Evolutionary conservation across 2,329 filamentous ascomycete species (phyloP).

Genomic region (Colletotrichum sp.): DNA sequence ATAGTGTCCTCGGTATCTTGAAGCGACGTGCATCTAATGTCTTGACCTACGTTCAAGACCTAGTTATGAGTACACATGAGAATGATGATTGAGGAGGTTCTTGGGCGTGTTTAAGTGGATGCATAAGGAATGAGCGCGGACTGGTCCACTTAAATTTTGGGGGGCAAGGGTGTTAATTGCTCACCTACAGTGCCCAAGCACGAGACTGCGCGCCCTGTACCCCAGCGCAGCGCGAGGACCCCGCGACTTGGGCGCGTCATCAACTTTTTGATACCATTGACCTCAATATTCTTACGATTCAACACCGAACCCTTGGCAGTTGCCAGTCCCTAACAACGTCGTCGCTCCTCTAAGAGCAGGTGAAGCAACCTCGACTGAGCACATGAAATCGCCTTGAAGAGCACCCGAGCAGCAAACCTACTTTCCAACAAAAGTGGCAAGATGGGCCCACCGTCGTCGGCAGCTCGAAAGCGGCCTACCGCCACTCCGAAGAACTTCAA

Average conservation of each 20-base stretch:
- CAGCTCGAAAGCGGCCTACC: constrained; percentile 16
- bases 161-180: background rate
- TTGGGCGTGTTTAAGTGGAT: background rate
- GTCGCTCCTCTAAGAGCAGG: background rate
- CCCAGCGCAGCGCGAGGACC: background rate
- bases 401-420: background rate
- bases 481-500: constrained; percentile 16
- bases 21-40: background rate
- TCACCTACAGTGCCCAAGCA: background rate
- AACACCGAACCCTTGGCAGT: background rate
- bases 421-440: background rate
- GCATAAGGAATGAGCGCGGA: background rate
- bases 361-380: background rate
- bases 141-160: background rate
- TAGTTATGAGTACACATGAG: background rate
- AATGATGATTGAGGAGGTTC: background rate
- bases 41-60: background rate
- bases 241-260: background rate
- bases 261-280: background rate
- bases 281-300: background rate
- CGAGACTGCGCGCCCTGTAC: background rate
- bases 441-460: constrained; percentile 18
- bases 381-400: background rate
- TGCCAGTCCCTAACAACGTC: background rate
- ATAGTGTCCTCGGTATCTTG: background rate